Evolutionary conservation across 306 rosid genomes (phyloP).

Genomic region (Casuarina glauca): DNA sequence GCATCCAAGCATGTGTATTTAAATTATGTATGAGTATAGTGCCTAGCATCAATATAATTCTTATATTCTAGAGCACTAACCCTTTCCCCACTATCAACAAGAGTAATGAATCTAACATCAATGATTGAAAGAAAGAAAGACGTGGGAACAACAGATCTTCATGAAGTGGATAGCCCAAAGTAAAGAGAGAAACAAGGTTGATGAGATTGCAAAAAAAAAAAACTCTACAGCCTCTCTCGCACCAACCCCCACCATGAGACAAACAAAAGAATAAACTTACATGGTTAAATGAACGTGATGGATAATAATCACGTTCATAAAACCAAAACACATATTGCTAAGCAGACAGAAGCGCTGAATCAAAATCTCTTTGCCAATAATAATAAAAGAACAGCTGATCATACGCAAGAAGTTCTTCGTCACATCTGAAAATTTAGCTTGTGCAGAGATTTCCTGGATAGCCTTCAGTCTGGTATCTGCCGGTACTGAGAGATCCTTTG

Average conservation of each 20-base stretch:
- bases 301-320: background rate
- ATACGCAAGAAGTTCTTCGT: slow-evolving; percentile 81
- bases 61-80: background rate
- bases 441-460: slow-evolving; percentile 47
- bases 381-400: slow-evolving; percentile 13
- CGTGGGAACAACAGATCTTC: background rate
- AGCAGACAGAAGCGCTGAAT: background rate
- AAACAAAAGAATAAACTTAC: background rate
- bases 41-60: background rate
- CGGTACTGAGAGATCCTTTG: slow-evolving; percentile 63
- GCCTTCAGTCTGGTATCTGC: slow-evolving; percentile 56
- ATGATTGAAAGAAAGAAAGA: background rate
- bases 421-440: slow-evolving; percentile 74
- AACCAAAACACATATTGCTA: background rate
- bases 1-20: background rate
- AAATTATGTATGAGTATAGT: background rate
- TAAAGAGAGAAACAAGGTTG: background rate
- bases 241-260: background rate
- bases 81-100: too few species aligned
- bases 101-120: too few species aligned
- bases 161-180: background rate
- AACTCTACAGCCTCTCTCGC: background rate
- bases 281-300: background rate
- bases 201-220: background rate
- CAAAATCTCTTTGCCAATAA: slow-evolving; percentile 7